Percentiles rank a stretch among this genome's conserved stretches.
Conservation (phyloP, 164 flowering plant genomes). For the Nymphaea colorata region DNA sequence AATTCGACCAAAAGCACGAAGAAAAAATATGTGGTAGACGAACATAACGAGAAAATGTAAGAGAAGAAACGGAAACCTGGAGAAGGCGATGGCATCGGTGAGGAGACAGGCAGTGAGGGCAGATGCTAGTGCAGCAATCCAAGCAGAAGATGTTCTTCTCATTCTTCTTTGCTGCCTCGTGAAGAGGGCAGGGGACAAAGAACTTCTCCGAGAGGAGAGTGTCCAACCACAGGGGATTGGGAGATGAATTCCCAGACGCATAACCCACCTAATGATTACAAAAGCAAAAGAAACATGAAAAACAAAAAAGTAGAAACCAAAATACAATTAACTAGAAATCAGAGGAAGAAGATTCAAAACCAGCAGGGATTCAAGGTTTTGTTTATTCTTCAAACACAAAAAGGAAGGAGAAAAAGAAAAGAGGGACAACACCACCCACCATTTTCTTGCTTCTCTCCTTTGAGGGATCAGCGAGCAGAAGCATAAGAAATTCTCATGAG, state of each 20-base stretch:
- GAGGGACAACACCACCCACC: neutral
- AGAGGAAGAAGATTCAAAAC: neutral
- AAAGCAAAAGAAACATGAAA: too few relatives aligned
- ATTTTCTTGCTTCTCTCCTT: neutral
- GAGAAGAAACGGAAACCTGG: conserved; percentile 17
- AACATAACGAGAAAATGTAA: neutral
- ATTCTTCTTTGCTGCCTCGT: conserved; percentile 30
- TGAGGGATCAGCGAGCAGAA: neutral
- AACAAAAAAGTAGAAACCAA: too few relatives aligned
- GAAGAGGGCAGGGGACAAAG: conserved; percentile 25
- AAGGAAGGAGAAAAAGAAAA: too few relatives aligned
- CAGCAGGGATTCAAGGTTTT: too few relatives aligned
- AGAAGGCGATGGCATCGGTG: conserved; percentile 33
- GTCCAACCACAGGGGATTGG: conserved; percentile 25
- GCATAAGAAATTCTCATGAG: neutral
- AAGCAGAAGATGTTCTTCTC: conserved; percentile 48
- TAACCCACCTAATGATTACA: neutral
- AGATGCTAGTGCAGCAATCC: conserved; percentile 37
- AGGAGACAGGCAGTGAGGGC: conserved; percentile 35
- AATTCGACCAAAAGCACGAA: neutral
- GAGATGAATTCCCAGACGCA: neutral
- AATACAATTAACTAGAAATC: neutral
- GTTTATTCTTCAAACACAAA: too few relatives aligned
- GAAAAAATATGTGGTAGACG: neutral
- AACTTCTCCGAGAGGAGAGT: conserved; percentile 25